Percentiles rank a stretch among this genome's conserved stretches.
These are phyloP conservation scores for Pseudopyrenochaeta lycopersici DNA, from an alignment of 2,329 filamentous ascomycete species.

Conservation along the genomic window DNA sequence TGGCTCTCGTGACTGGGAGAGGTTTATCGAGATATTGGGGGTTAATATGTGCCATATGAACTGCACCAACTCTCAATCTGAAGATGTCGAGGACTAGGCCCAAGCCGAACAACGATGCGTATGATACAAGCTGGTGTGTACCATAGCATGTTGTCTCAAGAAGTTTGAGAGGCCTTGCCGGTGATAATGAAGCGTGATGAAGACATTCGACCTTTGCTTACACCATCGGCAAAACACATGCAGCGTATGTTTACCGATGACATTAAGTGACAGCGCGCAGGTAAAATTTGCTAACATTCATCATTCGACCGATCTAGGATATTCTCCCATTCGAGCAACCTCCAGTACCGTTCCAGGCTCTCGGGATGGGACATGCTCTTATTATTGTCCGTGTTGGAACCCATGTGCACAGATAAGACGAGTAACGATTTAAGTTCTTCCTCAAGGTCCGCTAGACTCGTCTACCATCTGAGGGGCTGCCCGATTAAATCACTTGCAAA, in stretches of 20 bases:
- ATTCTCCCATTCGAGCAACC: slow-evolving; percentile 8
- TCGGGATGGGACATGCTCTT: not conserved
- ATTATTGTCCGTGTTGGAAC: slow-evolving; percentile 3
- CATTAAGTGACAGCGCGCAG: too few species aligned
- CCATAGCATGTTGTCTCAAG: too few species aligned
- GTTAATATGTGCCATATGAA: slow-evolving; percentile 2
- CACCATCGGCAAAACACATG: too few species aligned
- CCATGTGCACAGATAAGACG: too few species aligned
- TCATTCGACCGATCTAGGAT: slow-evolving; percentile 3
- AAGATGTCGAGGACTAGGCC: slow-evolving; percentile 5
- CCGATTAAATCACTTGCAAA: too few species aligned
- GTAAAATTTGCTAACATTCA: too few species aligned
- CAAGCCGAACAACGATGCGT: too few species aligned
- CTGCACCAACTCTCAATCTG: not conserved
- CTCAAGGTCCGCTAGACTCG: slow-evolving; percentile 6
- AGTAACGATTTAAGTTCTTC: not conserved
- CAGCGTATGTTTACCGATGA: too few species aligned
- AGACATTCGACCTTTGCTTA: too few species aligned
- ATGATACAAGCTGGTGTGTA: too few species aligned
- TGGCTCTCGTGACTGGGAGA: not conserved
- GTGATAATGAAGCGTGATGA: too few species aligned
- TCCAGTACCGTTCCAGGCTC: slow-evolving; percentile 7
- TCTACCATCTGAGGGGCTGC: not conserved
- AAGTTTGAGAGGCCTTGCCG: too few species aligned
- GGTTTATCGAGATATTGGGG: slow-evolving; percentile 5